phyloP scores from a whole-genome alignment of 1,284 basidiomycete genomes.

The Thecaphora thlaspeos region DNA sequence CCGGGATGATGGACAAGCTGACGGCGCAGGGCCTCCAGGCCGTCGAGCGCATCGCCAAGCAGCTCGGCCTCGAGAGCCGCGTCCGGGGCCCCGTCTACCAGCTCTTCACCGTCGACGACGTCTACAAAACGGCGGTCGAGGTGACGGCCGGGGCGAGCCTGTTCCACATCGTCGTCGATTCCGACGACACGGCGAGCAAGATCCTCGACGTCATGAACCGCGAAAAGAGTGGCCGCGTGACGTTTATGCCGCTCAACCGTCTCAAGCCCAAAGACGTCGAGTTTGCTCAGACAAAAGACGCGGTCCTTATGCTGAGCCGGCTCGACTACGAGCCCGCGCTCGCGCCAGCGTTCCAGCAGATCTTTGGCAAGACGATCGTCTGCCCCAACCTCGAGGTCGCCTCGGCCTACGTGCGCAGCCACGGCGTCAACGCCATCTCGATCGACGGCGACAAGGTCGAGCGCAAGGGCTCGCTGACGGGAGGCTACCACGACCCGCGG shows the following conservation, averaged over 20 bases:
- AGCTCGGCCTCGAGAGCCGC: conserved; percentile 66
- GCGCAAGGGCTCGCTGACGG: conserved; percentile 89
- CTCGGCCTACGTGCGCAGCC: conserved; percentile 88
- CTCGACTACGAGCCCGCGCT: conserved; percentile 73
- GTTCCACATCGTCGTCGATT: conserved; percentile 97
- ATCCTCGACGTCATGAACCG: conserved; percentile 88
- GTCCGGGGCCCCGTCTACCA: conserved; percentile 93
- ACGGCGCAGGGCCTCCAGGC: conserved; percentile 82
- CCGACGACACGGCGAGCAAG: conserved; percentile 81
- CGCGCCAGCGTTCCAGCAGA: conserved; percentile 86
- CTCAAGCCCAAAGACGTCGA: conserved; percentile 71
- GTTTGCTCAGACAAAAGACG: conserved; percentile 73
- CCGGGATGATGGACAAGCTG: conserved; percentile 87
- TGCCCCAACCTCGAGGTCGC: conserved; percentile 89
- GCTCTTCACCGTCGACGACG: conserved; percentile 87
- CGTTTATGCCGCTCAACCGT: conserved; percentile 98
- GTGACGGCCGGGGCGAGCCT: conserved; percentile 90
- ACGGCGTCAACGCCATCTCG: conserved; percentile 94
- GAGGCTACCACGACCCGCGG: conserved; percentile 90
- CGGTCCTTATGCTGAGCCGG: conserved; percentile 74
- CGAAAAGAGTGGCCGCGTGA: conserved; percentile 89
- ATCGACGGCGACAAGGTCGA: conserved; percentile 97
- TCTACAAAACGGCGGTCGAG: conserved; percentile 90
- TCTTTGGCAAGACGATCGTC: conserved; percentile 97
- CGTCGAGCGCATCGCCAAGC: conserved; percentile 76